Evolutionary conservation across 2,329 filamentous ascomycete species (phyloP), one percentile per base, ranked within the genome.

Genomic region (Aureobasidium sp.): DNA sequence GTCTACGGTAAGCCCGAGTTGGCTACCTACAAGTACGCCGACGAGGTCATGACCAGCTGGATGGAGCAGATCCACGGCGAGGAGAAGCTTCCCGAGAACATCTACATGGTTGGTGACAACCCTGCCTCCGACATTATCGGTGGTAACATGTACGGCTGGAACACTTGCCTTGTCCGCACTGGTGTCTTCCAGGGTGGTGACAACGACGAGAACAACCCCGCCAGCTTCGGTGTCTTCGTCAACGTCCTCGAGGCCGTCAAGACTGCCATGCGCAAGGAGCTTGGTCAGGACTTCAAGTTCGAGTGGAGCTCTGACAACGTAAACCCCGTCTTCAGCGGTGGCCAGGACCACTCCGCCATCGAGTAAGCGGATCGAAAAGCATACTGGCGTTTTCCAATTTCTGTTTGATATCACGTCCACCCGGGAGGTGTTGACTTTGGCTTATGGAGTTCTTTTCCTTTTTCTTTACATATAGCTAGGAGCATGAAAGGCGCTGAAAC

Each of bases 81-180:
- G 73, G 84, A 88, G 77, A 78, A 75, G 62, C 76, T 89, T 43
- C 85, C 86, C 4, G 72, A 82, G 71, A 87, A 88, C 74, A 79
- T 89, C 71, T 89, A 89, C 79, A 89, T 89, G 86, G 77, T 89
- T 60, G 86, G 86, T 65, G 86, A 89, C 74, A 89, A 89, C 77
- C 86, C 86, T 7, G 84, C 84, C 27, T 87, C 84, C 27, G 86
- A 89, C 70, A 89, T 89, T 68, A 79, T 87, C 64, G 87, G 87
- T 64, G 87, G 87, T 63, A 90, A 90, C 79, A 87, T 86, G 81
- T 89, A 90, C 73, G 86, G 86, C 62, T 90, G 87, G 88, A 90
- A 90, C 75, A 90, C 87, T 3, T 90, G 87, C 69, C 75, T 90
- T 59, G 87, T 90, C 60, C 83, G 87, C 69, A 90, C 87, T 0